Evolutionary conservation across 306 rosid genomes (phyloP).

Genomic region (Echinosophora koreensis): DNA sequence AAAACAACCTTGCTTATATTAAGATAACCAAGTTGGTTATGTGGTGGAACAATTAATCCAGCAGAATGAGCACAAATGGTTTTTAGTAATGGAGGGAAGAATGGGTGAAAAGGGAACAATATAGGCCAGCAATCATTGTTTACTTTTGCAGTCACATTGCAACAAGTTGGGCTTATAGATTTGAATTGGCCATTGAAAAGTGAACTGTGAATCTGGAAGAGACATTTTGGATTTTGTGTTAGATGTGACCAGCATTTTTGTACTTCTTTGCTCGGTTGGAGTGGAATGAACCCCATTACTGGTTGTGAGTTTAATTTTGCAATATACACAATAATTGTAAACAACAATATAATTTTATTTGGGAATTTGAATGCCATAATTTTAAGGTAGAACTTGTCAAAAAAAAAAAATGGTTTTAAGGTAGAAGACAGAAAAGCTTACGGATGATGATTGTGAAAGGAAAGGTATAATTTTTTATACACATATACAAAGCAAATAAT

Average conservation of each 20-base stretch:
- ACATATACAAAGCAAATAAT: neutral
- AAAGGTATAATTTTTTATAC: neutral
- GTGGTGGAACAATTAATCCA: neutral
- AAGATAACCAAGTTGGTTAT: neutral
- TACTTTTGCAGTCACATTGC: conserved; percentile 21
- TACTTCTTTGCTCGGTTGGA: neutral
- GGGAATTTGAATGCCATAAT: neutral
- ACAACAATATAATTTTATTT: neutral
- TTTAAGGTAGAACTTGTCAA: no score
- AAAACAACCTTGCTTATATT: neutral
- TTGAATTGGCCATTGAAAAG: neutral
- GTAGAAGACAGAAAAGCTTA: neutral
- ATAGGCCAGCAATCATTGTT: conserved; percentile 21
- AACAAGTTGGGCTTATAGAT: conserved; percentile 27
- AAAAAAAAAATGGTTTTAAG: no score
- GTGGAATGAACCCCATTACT: neutral
- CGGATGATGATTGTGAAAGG: no score
- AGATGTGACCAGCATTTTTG: conserved; percentile 33
- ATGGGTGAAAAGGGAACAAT: conserved; percentile 2
- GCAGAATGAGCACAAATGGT: neutral
- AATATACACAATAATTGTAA: neutral
- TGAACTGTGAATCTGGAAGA: neutral
- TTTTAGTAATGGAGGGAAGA: conserved; percentile 21
- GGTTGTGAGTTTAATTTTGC: neutral
- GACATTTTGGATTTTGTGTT: neutral